These are phyloP conservation scores for Ceratopteris richardii DNA, from an alignment of 75 land plant genomes.

Conservation along the genomic window DNA sequence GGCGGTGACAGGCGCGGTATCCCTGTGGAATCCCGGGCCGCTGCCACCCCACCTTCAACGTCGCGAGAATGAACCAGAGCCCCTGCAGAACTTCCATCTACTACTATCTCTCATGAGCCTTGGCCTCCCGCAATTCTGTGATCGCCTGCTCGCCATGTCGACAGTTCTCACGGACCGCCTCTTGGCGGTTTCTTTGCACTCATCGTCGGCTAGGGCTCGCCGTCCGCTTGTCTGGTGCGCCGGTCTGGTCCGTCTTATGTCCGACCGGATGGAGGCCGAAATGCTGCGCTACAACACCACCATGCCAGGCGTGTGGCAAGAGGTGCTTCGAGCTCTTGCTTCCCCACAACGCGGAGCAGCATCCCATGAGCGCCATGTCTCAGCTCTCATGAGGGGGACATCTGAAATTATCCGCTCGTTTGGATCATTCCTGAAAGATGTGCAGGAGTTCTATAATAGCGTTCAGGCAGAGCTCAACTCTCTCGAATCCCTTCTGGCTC, in stretches of 20 bases:
- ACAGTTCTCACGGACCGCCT: slow-evolving; percentile 3
- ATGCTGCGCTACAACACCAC: background rate
- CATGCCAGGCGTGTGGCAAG: background rate
- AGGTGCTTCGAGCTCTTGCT: background rate
- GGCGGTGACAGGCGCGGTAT: no score
- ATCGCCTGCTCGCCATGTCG: background rate
- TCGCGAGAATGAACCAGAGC: no score
- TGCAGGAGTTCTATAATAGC: background rate
- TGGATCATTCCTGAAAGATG: background rate
- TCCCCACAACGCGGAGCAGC: background rate
- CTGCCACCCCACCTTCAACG: background rate
- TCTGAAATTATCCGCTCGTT: background rate
- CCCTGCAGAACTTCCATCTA: background rate
- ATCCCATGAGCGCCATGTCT: background rate
- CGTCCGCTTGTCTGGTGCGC: slow-evolving; percentile 4
- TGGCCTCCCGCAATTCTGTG: background rate
- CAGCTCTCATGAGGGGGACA: background rate
- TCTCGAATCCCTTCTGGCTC: background rate
- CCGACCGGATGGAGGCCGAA: background rate
- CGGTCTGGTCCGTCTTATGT: background rate
- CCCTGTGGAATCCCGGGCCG: background rate
- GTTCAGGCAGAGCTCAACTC: background rate
- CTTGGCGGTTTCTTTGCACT: background rate
- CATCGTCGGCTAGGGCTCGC: background rate
- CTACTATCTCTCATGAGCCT: background rate